These are phyloP conservation scores for Cadophora sp. DNA, from an alignment of 2,329 filamentous ascomycete genomes.

Conservation along the genomic window DNA sequence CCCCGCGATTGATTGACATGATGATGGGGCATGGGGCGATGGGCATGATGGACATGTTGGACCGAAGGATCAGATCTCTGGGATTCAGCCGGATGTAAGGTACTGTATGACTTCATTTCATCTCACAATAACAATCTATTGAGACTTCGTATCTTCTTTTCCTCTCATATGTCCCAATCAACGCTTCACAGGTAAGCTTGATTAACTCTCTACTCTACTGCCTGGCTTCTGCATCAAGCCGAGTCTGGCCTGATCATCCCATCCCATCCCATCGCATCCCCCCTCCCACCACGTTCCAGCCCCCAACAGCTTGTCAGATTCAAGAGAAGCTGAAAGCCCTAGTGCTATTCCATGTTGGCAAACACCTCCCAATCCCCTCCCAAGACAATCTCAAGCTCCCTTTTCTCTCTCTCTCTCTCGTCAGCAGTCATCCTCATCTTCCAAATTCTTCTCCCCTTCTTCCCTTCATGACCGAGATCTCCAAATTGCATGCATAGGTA, in stretches of 20 bases:
- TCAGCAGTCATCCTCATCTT: background rate
- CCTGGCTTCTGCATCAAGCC: background rate
- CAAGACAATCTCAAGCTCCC: background rate
- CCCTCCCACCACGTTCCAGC: slow-evolving; percentile 15
- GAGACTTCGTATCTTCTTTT: background rate
- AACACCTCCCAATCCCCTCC: background rate
- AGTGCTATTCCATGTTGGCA: slow-evolving; percentile 11
- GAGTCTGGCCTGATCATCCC: background rate
- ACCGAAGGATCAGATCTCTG: no score
- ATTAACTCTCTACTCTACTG: no score
- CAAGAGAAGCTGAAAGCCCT: slow-evolving; percentile 20
- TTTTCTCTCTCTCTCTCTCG: slow-evolving; percentile 1
- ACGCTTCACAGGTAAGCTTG: no score
- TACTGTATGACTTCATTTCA: background rate
- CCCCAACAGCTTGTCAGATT: slow-evolving; percentile 23
- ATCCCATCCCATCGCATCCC: background rate
- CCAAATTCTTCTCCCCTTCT: background rate
- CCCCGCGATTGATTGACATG: slow-evolving; percentile 7
- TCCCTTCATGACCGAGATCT: slow-evolving; percentile 22
- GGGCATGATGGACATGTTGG: no score
- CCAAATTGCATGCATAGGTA: slow-evolving; percentile 15
- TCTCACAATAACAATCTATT: background rate
- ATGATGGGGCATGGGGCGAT: no score
- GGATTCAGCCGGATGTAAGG: background rate
- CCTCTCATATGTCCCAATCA: background rate